These are phyloP conservation scores for Fusarium sp. DNA, from an alignment of 2,329 filamentous ascomycete genomes.

Conservation along the genomic window DNA sequence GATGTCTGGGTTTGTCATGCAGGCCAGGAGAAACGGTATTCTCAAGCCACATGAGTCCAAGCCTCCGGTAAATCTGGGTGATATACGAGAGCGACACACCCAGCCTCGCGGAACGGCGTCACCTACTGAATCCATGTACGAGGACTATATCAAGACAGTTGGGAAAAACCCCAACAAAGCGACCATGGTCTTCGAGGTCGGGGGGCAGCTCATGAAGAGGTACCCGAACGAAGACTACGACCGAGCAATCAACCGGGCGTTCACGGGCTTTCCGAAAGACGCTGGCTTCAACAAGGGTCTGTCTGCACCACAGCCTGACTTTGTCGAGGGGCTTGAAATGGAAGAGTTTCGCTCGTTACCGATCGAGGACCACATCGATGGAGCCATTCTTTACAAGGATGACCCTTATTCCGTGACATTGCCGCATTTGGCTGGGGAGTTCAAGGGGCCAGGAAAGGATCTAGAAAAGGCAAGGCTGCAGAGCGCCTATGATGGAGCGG, in stretches of 20 bases:
- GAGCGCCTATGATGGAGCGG: constrained; percentile 42
- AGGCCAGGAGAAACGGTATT: background rate
- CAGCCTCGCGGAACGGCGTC: background rate
- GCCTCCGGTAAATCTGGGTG: background rate
- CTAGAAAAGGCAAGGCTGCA: constrained; percentile 30
- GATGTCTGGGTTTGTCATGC: background rate
- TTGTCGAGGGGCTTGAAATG: constrained; percentile 40
- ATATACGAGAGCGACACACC: background rate
- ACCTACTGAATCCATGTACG: background rate
- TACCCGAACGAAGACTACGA: constrained; percentile 6
- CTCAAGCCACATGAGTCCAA: background rate
- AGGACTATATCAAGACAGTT: background rate
- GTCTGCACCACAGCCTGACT: constrained; percentile 44
- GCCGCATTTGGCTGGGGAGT: constrained; percentile 46
- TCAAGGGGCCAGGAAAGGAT: constrained; percentile 22
- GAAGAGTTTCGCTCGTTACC: constrained; percentile 11
- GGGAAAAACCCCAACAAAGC: background rate
- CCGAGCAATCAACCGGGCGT: constrained; percentile 9
- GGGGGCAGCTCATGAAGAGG: constrained; percentile 28
- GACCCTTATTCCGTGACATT: constrained; percentile 37
- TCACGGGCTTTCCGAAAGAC: constrained; percentile 38
- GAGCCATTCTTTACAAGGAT: constrained; percentile 37
- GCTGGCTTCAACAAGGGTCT: constrained; percentile 45
- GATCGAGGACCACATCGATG: constrained; percentile 15
- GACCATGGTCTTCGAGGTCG: background rate